These are phyloP conservation scores for Yamadazyma nakazawae DNA, from an alignment of 805 yeast genomes.

Conservation along the genomic window DNA sequence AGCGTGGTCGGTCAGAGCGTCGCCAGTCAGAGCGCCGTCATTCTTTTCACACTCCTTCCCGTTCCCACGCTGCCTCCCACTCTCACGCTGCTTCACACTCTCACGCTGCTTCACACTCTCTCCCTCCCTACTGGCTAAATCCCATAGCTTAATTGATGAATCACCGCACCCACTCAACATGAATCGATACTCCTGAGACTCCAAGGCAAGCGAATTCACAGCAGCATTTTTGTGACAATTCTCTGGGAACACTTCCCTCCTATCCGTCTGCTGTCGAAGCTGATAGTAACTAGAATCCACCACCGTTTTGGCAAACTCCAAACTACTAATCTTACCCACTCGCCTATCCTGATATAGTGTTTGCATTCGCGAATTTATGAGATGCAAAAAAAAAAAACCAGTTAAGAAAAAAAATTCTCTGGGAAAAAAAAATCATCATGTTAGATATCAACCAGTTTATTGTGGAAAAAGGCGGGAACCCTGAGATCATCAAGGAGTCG, in stretches of 20 bases:
- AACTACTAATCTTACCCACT: slow-evolving; percentile 25
- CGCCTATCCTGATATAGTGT: slow-evolving; percentile 34
- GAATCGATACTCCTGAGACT: slow-evolving; percentile 41
- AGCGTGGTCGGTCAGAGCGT: too few species aligned
- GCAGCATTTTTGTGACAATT: slow-evolving; percentile 49
- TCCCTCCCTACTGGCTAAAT: too few species aligned
- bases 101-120: too few species aligned
- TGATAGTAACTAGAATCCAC: slow-evolving; percentile 36
- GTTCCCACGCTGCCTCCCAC: too few species aligned
- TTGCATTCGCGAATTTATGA: slow-evolving; percentile 35
- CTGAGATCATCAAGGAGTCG: slow-evolving; percentile 80
- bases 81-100: too few species aligned
- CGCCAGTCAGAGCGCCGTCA: too few species aligned
- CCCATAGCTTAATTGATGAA: slow-evolving; percentile 67
- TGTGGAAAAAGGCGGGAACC: slow-evolving; percentile 96
- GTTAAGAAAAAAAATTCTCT: too few species aligned
- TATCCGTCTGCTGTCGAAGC: slow-evolving; percentile 22
- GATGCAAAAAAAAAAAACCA: too few species aligned
- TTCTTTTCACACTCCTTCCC: too few species aligned
- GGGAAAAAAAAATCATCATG: slow-evolving; percentile 43
- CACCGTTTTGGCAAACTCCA: slow-evolving; percentile 33
- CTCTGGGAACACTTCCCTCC: slow-evolving; percentile 32
- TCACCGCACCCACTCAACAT: slow-evolving; percentile 74
- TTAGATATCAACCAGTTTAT: slow-evolving; percentile 89
- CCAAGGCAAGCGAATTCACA: slow-evolving; percentile 60